Conservation (phyloP, 2,329 filamentous ascomycete genomes). For the Fusarium sp. region DNA sequence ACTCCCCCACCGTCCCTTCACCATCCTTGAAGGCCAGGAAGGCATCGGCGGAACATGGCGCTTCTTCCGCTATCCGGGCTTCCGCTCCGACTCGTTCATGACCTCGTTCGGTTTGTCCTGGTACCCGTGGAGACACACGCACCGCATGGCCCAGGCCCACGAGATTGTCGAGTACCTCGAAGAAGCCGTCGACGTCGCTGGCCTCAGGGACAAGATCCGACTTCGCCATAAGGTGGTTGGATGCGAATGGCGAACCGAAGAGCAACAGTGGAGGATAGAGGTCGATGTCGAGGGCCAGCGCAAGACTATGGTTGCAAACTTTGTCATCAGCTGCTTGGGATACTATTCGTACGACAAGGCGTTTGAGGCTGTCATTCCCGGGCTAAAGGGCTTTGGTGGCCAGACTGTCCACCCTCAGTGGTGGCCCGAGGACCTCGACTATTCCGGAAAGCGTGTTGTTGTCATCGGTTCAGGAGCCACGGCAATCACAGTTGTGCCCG, state of each 20-base stretch:
- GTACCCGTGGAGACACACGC: conserved; percentile 76
- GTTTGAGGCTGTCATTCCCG: conserved; percentile 74
- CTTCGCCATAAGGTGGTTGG: conserved; percentile 65
- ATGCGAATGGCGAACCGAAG: conserved; percentile 68
- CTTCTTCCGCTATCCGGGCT: conserved; percentile 83
- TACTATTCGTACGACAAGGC: conserved; percentile 83
- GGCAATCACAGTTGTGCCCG: conserved; percentile 82
- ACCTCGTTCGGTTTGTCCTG: conserved; percentile 78
- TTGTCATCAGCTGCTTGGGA: conserved; percentile 73
- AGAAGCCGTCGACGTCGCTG: conserved; percentile 65
- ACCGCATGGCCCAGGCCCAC: conserved; percentile 66
- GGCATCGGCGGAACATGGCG: conserved; percentile 84
- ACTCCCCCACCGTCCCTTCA: conserved; percentile 71
- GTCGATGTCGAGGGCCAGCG: conserved; percentile 54
- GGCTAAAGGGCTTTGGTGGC: conserved; percentile 77
- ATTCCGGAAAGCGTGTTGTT: conserved; percentile 76
- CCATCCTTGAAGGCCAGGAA: conserved; percentile 77
- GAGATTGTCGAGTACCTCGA: conserved; percentile 70
- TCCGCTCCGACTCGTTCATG: conserved; percentile 77
- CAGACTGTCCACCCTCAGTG: conserved; percentile 79
- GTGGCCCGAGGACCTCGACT: conserved; percentile 80
- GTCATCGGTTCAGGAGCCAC: conserved; percentile 86
- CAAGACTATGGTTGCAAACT: conserved; percentile 61
- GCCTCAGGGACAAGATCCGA: conserved; percentile 69
- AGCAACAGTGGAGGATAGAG: conserved; percentile 70